Percentiles rank a stretch among this genome's conserved stretches.
Evolutionary conservation across 306 rosid species (phyloP).

Genomic region (Acacia melanoxylon): DNA sequence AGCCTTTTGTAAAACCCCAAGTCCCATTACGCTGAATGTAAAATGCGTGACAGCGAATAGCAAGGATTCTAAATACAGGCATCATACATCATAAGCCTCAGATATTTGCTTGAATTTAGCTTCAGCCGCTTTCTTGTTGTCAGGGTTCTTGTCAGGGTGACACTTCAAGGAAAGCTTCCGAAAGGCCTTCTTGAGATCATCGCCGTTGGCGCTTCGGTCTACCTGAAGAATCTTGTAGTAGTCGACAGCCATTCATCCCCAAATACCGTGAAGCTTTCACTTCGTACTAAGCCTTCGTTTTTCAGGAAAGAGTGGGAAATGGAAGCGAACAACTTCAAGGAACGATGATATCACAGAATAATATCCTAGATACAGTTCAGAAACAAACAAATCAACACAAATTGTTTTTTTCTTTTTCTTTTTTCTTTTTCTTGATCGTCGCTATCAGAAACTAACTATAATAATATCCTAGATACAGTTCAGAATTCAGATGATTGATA

Average conservation of each 20-base stretch:
- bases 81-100: conserved; percentile 82
- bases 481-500: no score
- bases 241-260: conserved; percentile 70
- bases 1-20: not conserved
- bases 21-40: not conserved
- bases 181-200: conserved; percentile 85
- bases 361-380: not conserved
- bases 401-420: not conserved
- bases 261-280: not conserved
- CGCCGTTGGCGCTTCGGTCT: conserved; percentile 77
- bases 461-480: not conserved
- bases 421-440: no score
- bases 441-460: no score
- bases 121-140: conserved; percentile 75
- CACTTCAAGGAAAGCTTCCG: conserved; percentile 73
- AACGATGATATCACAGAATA: not conserved
- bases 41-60: not conserved
- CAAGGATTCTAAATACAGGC: not conserved
- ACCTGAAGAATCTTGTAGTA: conserved; percentile 91
- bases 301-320: conserved; percentile 24
- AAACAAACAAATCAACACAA: not conserved
- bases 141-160: conserved; percentile 48
- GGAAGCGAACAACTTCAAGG: not conserved
- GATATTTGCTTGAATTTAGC: conserved; percentile 94
- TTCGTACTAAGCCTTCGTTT: not conserved